phyloP scores from a whole-genome alignment of 257 asterid genomes.

The Solanum chmielewskii region DNA sequence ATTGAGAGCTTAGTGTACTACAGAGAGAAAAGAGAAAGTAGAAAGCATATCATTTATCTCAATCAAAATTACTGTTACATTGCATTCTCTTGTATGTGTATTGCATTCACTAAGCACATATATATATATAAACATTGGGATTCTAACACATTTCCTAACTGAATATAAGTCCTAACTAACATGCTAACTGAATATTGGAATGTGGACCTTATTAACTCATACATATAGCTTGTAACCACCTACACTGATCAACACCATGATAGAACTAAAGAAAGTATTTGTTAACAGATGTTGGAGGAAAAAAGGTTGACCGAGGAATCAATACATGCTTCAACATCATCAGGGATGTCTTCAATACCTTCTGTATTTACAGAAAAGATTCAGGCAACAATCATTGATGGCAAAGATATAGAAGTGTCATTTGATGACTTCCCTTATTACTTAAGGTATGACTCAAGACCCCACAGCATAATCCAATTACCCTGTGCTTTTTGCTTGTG shows the following conservation, averaged over 20 bases:
- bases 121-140: neutral
- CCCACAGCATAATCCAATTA: neutral
- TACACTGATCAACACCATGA: neutral
- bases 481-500: neutral
- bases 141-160: neutral
- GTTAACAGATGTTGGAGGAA: slow-evolving; percentile 37
- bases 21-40: neutral
- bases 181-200: neutral
- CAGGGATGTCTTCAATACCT: slow-evolving; percentile 38
- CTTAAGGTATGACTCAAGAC: slow-evolving; percentile 36
- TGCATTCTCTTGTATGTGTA: neutral
- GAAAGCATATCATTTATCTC: neutral
- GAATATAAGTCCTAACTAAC: neutral
- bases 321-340: slow-evolving; percentile 31
- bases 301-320: slow-evolving; percentile 48
- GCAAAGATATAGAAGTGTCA: slow-evolving; percentile 48
- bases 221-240: neutral
- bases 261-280: slow-evolving; percentile 4
- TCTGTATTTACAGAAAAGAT: slow-evolving; percentile 51
- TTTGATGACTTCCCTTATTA: slow-evolving; percentile 84
- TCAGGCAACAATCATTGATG: slow-evolving; percentile 43
- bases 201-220: neutral
- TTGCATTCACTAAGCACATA: neutral
- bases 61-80: neutral
- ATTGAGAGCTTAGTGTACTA: neutral